Base-by-base conservation (phyloP, 192 early-diverging fungal genomes). In the Coemansia sp. region DNA sequence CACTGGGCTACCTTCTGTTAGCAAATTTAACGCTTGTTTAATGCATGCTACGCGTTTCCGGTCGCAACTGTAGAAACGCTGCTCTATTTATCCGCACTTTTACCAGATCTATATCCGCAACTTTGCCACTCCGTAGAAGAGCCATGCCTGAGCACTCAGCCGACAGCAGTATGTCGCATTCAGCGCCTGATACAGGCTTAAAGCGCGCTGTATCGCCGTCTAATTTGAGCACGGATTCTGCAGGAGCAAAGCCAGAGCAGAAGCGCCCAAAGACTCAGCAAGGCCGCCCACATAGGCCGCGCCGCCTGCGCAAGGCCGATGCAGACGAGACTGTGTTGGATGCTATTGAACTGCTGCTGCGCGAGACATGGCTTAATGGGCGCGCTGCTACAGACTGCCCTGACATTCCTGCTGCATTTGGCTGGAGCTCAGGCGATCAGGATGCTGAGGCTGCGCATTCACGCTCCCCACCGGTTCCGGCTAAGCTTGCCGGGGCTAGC, bases 261-360 rank as follows among this genome's bases (percentile, higher is more conserved):
- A 72, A 78, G 53, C 76, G 76, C 31, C 48, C 51, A 46, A 78
- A 65, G 60, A 15, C 51, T 11, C 26, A 63, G n/a, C 54, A 49
- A 5, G 42, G 26, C 3, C 57, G 66, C 37, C 56, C 48, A 19
- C 59, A 52, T 26, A 63, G 60, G 60, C 15, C 23, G n/a, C 55
- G 50, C 14, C 54, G 44, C 15, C 55, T 48, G 40, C 70, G 71
- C 57, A 78, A 73, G 40, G 50, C 66, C 11, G 65, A 62, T 40
- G 66, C 76, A 7, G 76, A 78, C 48, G 64, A 60, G 21, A 60
- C 70, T 2, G 67, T 78, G 60, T 57, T 78, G 25, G 71, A 73
- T 23, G 60, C 76, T 0, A 60, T 78, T 7, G 64, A 69, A 28
- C 42, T 70, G 50, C 44, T 78, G 11, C 66, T 78, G 20, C 56